Percentiles rank a stretch among this genome's conserved stretches.
Conservation (phyloP, 2,329 filamentous ascomycete species). For the Claviceps fusiformis region DNA sequence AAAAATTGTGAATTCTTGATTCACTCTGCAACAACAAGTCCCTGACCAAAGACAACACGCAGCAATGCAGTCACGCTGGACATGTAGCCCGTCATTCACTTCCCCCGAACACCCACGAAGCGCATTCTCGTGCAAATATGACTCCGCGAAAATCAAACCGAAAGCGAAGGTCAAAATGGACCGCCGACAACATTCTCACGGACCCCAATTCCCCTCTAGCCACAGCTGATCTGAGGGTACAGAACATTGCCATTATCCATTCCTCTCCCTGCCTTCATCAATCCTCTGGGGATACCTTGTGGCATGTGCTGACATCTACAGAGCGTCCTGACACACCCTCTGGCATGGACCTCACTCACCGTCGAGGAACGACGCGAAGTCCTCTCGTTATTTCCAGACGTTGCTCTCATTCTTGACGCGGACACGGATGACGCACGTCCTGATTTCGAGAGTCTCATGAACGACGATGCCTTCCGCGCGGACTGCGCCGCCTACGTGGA, state of each 20-base stretch:
- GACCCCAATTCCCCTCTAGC: slow-evolving; percentile 26
- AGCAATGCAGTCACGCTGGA: background rate
- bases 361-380: slow-evolving; percentile 22
- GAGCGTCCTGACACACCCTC: slow-evolving; percentile 23
- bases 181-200: slow-evolving; percentile 20
- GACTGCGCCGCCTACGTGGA: slow-evolving; percentile 32
- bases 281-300: background rate
- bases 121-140: slow-evolving; percentile 1
- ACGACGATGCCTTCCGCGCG: slow-evolving; percentile 33
- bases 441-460: slow-evolving; percentile 28
- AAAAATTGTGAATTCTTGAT: background rate
- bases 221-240: slow-evolving; percentile 23
- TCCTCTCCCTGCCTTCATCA: background rate
- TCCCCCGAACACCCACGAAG: background rate
- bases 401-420: slow-evolving; percentile 22
- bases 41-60: no score
- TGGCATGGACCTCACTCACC: slow-evolving; percentile 25
- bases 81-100: background rate
- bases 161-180: slow-evolving; percentile 21
- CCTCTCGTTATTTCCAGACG: slow-evolving; percentile 24
- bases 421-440: slow-evolving; percentile 25
- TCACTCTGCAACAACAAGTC: background rate
- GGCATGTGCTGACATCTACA: slow-evolving; percentile 1
- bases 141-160: background rate
- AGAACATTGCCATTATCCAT: background rate